phyloP scores from a whole-genome alignment of 106 monocot genomes.

The Dendrobium catenatum region DNA sequence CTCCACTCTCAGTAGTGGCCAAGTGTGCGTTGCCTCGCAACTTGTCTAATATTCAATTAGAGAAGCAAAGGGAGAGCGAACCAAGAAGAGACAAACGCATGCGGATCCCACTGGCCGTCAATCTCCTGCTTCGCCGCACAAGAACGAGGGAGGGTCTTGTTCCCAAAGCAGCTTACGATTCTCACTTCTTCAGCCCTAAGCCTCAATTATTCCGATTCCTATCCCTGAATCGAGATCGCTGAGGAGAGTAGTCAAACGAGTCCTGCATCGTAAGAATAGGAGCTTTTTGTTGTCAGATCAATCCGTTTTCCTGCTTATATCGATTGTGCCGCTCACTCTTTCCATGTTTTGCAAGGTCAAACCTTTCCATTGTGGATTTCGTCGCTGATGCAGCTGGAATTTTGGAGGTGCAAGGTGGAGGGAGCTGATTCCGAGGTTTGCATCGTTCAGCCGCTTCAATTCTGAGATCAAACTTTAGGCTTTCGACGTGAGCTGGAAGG shows the following conservation, averaged over 20 bases:
- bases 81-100: no score
- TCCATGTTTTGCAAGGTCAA: neutral
- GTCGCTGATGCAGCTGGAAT: neutral
- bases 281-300: neutral
- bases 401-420: neutral
- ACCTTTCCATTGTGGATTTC: neutral
- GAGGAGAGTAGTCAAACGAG: neutral
- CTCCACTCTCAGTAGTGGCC: no score
- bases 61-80: no score
- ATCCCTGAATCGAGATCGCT: neutral
- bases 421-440: neutral
- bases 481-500: neutral
- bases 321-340: neutral
- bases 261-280: neutral
- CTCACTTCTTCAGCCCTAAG: neutral
- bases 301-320: neutral
- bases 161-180: neutral
- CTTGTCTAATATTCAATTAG: no score
- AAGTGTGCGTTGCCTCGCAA: no score
- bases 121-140: neutral
- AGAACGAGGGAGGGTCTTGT: neutral
- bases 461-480: neutral
- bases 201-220: neutral
- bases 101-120: no score
- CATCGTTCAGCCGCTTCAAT: neutral